Conservation (phyloP, 2,329 filamentous ascomycete species). For the Beauveria australis region DNA sequence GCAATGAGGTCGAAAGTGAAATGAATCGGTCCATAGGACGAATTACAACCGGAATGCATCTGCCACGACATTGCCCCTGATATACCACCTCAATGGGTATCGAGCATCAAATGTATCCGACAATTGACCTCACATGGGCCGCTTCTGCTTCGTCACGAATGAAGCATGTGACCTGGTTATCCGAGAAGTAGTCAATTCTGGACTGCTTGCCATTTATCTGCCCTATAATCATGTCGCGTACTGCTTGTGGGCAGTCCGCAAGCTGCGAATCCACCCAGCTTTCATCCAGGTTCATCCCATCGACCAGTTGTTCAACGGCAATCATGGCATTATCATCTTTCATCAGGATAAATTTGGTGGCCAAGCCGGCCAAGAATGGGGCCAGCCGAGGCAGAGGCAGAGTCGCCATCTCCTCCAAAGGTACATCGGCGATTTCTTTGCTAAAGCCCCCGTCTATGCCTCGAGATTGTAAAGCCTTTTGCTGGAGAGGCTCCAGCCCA, state of each 20-base stretch:
- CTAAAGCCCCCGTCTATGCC: background rate
- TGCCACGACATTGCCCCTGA: too few species aligned
- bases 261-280: slow-evolving; percentile 16
- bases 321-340: slow-evolving; percentile 19
- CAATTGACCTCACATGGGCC: slow-evolving; percentile 12
- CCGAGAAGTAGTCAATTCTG: slow-evolving; percentile 18
- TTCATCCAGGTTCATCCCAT: slow-evolving; percentile 19
- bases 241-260: background rate
- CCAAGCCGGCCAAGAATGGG: background rate
- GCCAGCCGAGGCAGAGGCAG: background rate
- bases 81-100: fast-evolving
- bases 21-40: too few species aligned
- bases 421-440: background rate
- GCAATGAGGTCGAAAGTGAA: too few species aligned
- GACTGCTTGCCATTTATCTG: slow-evolving; percentile 14
- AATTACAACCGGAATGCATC: too few species aligned
- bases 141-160: slow-evolving; percentile 16
- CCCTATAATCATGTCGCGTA: background rate
- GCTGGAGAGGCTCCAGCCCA: background rate
- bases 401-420: background rate
- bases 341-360: background rate
- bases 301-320: slow-evolving; percentile 20
- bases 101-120: slow-evolving; percentile 12
- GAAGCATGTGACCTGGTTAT: slow-evolving; percentile 18
- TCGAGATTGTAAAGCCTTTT: background rate